A percentile compares a stretch with the other conserved stretches of the same genome.
These are phyloP conservation scores for Colletotrichum agaves DNA, from an alignment of 2,329 filamentous ascomycete genomes.

Conservation along the genomic window DNA sequence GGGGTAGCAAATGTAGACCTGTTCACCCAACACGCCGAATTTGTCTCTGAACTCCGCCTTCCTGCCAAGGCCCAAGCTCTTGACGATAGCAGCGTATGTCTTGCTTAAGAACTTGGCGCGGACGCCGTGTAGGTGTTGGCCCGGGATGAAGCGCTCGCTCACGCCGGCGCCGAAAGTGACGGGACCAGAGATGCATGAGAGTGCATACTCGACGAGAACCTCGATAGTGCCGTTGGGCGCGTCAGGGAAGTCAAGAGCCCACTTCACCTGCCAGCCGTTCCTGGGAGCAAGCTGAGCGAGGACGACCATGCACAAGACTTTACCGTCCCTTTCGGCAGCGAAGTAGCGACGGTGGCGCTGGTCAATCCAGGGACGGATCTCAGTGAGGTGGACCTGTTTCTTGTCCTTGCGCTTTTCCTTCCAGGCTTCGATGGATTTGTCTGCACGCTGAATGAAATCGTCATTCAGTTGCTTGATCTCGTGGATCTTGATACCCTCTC, in stretches of 20 bases:
- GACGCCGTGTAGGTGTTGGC: slow-evolving; percentile 83
- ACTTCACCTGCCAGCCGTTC: slow-evolving; percentile 95
- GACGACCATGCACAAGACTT: slow-evolving; percentile 81
- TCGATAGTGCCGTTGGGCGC: slow-evolving; percentile 91
- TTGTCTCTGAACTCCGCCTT: slow-evolving; percentile 94
- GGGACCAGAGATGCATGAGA: slow-evolving; percentile 61
- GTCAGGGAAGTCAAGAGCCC: slow-evolving; percentile 91
- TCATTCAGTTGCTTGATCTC: slow-evolving; percentile 75
- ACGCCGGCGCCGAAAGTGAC: slow-evolving; percentile 93
- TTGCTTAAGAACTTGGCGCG: slow-evolving; percentile 84
- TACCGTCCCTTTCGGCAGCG: slow-evolving; percentile 79
- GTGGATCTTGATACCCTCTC: slow-evolving; percentile 83
- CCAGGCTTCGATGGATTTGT: slow-evolving; percentile 83
- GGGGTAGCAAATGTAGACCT: slow-evolving; percentile 91
- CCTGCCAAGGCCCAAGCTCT: slow-evolving; percentile 82
- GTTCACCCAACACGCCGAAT: slow-evolving; percentile 85
- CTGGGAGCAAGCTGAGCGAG: slow-evolving; percentile 82
- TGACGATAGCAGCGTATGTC: slow-evolving; percentile 84
- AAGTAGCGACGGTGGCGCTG: slow-evolving; percentile 86
- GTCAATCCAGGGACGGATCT: slow-evolving; percentile 90
- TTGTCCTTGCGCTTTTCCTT: slow-evolving; percentile 80
- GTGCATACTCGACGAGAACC: slow-evolving; percentile 77
- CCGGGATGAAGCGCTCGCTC: slow-evolving; percentile 76
- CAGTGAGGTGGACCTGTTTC: slow-evolving; percentile 87
- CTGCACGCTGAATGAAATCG: slow-evolving; percentile 75